Evolutionary conservation across 352 stramenopile genomes (phyloP), one percentile per base, ranked within the genome.

Genomic region (Globisporangium rhizosaccharum): DNA sequence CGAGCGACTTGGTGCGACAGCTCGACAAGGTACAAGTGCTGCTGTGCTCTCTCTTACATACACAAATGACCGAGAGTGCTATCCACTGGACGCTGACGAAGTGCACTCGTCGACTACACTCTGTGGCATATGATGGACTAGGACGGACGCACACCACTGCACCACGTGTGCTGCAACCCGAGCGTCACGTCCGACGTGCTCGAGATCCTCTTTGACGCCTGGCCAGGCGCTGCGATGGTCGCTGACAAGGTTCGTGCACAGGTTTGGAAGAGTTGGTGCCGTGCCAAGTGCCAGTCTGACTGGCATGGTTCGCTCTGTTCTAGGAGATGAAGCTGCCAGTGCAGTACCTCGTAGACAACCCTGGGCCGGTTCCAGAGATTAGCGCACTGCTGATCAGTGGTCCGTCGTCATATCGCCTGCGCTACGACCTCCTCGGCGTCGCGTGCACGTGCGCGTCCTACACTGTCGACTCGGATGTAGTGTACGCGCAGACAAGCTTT

Each of bases 301-400:
- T 46, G 14, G 41, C 14, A 17, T 46, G 41, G 41, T 18, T 12
- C 17, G 14, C 41, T 46, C 5, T 14, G 3, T 20, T n/a, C 41
- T 26, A 91, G 73, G 79, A 87, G 45, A 69, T 89, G 55, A 83
- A 80, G 30, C 62, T 91, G 12, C 79, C 82, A 0, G 76, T 89
- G 20, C 82, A 91, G 58, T 89, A 89, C 20, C 67, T 91, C 37
- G 79, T 79, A 5, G 79, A 89, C 50, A 91, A 91, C 33, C 61
- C 75, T 7, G 59, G 73, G 7, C 78, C 75, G 11, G 65, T 71
- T 18, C 59, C 79, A 15, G 77, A 87, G 46, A 71, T 72, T 3
- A 82, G 66, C 0, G 62, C 77, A 1, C 56, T 87, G 6, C 58
- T 89, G 2, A 77, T 91, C 46, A 84, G 72, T 36, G 76, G 78